phyloP scores from a whole-genome alignment of 805 yeast genomes.

The Maudiozyma barnettii region DNA sequence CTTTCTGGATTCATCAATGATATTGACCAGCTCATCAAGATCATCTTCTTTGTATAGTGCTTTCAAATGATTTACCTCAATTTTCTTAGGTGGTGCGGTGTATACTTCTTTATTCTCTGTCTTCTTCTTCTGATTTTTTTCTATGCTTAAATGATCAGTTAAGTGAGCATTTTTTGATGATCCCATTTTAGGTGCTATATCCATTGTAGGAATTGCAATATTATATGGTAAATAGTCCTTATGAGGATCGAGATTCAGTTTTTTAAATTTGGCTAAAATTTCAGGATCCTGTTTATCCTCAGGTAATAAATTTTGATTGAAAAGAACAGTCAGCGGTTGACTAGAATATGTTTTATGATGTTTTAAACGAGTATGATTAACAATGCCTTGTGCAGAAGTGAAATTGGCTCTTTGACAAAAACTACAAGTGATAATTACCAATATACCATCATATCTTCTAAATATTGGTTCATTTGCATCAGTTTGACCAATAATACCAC shows the following conservation, averaged over 20 bases:
- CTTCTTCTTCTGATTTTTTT: not conserved
- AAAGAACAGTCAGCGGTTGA: slow-evolving; percentile 65
- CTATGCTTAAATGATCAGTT: not conserved
- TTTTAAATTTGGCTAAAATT: slow-evolving; percentile 21
- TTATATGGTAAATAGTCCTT: slow-evolving; percentile 23
- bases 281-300: slow-evolving; percentile 19
- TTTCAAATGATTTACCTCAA: slow-evolving; percentile 12
- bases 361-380: slow-evolving; percentile 67
- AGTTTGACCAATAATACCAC: slow-evolving; percentile 39
- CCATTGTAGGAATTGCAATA: slow-evolving; percentile 18
- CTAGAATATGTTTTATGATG: slow-evolving; percentile 62
- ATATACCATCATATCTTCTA: slow-evolving; percentile 58
- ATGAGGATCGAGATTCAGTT: slow-evolving; percentile 23
- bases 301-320: slow-evolving; percentile 47
- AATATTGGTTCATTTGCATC: slow-evolving; percentile 43
- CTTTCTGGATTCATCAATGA: slow-evolving; percentile 23
- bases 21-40: slow-evolving; percentile 20
- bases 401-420: slow-evolving; percentile 61
- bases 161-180: not conserved
- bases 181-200: not conserved
- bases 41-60: slow-evolving; percentile 21
- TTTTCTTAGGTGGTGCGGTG: not conserved
- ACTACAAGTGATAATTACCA: slow-evolving; percentile 60
- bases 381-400: slow-evolving; percentile 71
- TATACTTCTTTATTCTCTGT: not conserved